Evolutionary conservation across 257 asterid species (phyloP).

Genomic region (Craterostigma plantagineum): DNA sequence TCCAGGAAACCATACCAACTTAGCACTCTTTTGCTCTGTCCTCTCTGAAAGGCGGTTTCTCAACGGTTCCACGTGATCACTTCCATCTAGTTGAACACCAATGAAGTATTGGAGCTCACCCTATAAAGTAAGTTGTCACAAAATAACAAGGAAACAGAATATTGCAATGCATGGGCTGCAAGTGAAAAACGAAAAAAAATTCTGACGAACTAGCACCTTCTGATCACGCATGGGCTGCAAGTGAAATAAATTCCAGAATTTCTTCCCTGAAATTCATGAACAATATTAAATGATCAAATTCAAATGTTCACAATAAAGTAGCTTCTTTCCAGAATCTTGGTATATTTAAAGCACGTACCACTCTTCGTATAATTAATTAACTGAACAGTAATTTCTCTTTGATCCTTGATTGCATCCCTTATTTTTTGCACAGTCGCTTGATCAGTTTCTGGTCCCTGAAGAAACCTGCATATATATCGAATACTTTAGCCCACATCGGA

Average conservation of each 20-base stretch:
- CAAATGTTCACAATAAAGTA: not conserved
- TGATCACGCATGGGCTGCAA: constrained; percentile 99
- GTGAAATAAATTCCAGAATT: constrained; percentile 97
- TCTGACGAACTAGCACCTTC: constrained; percentile 28
- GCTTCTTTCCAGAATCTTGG: not conserved
- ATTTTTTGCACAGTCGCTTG: constrained; percentile 66
- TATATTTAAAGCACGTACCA: constrained; percentile 23
- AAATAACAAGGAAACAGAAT: constrained; percentile 1
- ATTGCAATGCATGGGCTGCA: not conserved
- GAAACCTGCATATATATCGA: constrained; percentile 47
- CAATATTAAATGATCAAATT: not conserved
- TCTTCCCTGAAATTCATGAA: constrained; percentile 54
- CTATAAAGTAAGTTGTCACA: constrained; percentile 17
- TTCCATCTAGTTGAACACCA: constrained; percentile 97
- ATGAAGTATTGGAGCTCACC: constrained; percentile 96
- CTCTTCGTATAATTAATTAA: constrained; percentile 90
- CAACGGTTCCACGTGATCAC: constrained; percentile 85
- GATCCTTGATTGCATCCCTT: constrained; percentile 87
- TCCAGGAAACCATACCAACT: constrained; percentile 31
- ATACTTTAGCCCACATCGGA: constrained; percentile 4
- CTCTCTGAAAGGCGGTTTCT: constrained; percentile 84
- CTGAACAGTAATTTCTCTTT: constrained; percentile 83
- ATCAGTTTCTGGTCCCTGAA: constrained; percentile 99
- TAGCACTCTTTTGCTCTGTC: constrained; percentile 67
- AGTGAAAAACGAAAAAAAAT: not conserved